A percentile compares a stretch with the other conserved stretches of the same genome.
Conservation (phyloP, 2,329 filamentous ascomycete genomes). For the Penicillium freii region DNA sequence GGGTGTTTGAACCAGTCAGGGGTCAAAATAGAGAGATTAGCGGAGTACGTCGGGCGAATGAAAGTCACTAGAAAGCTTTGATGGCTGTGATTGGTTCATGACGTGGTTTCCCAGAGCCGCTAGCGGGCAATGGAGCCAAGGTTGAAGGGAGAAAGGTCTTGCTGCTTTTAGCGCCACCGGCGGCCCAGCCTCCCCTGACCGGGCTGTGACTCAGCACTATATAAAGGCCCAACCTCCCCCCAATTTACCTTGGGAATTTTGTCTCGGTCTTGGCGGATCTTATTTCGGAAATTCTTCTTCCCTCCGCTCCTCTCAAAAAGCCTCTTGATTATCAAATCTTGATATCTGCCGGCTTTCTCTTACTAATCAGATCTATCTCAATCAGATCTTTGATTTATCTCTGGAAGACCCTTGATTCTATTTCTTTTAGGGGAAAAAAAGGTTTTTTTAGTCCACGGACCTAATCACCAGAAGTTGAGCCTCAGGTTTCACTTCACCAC, state of each 20-base stretch:
- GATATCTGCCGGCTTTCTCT: conserved; percentile 21
- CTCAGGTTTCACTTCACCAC: conserved; percentile 21
- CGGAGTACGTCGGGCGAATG: neutral
- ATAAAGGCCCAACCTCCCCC: conserved; percentile 43
- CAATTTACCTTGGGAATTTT: conserved; percentile 29
- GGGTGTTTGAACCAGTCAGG: conserved; percentile 24
- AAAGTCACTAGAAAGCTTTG: neutral
- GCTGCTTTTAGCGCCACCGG: conserved; percentile 41
- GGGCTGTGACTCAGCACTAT: conserved; percentile 40
- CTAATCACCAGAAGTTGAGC: conserved; percentile 4
- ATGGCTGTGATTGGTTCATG: conserved; percentile 1
- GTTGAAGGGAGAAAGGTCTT: conserved; percentile 27
- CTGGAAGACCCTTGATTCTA: neutral
- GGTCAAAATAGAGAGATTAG: neutral
- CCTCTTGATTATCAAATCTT: conserved; percentile 8
- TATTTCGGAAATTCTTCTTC: conserved; percentile 36
- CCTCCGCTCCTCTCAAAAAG: conserved; percentile 18
- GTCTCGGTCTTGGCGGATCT: conserved; percentile 40
- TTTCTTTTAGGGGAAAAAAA: conserved; percentile 9
- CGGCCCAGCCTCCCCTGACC: conserved; percentile 40
- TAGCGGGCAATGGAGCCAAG: conserved; percentile 25
- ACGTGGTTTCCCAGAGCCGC: conserved; percentile 24
- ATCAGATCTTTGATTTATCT: conserved; percentile 8
- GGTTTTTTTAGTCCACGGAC: conserved; percentile 4
- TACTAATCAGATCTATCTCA: conserved; percentile 19